Evolutionary conservation across 163 green algal species (phyloP).

Genomic region (Trebouxia gelatinosa): DNA sequence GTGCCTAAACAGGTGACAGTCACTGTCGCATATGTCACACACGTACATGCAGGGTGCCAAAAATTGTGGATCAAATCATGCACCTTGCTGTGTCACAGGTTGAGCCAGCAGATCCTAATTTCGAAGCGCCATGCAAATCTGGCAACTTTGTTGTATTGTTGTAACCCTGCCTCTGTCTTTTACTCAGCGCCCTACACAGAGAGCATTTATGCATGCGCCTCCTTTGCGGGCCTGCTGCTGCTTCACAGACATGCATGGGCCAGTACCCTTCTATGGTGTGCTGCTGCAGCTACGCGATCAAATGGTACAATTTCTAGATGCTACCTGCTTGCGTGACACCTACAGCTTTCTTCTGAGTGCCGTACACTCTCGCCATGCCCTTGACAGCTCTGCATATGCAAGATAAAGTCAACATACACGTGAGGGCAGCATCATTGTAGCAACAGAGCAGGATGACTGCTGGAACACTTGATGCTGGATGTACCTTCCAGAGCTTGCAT

Average conservation of each 20-base stretch:
- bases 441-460: not conserved
- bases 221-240: constrained; percentile 61
- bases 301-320: too few species aligned
- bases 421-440: too few species aligned
- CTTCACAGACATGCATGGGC: not conserved
- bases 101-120: constrained; percentile 40
- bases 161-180: constrained; percentile 82
- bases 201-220: constrained; percentile 68
- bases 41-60: not conserved
- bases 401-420: too few species aligned
- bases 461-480: not conserved
- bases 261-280: not conserved
- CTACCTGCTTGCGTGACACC: too few species aligned
- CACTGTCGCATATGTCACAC: not conserved
- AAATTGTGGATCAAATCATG: not conserved
- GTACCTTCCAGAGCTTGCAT: constrained; percentile 24
- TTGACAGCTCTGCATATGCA: too few species aligned
- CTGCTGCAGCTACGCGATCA: constrained; percentile 2
- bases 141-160: constrained; percentile 71
- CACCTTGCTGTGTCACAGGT: too few species aligned
- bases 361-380: too few species aligned
- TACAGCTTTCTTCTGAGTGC: too few species aligned
- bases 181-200: constrained; percentile 87
- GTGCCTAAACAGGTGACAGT: constrained; percentile 11
- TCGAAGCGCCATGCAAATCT: constrained; percentile 43